phyloP scores from a whole-genome alignment of 2,329 filamentous ascomycete species.

The Aspergillus neotritici region DNA sequence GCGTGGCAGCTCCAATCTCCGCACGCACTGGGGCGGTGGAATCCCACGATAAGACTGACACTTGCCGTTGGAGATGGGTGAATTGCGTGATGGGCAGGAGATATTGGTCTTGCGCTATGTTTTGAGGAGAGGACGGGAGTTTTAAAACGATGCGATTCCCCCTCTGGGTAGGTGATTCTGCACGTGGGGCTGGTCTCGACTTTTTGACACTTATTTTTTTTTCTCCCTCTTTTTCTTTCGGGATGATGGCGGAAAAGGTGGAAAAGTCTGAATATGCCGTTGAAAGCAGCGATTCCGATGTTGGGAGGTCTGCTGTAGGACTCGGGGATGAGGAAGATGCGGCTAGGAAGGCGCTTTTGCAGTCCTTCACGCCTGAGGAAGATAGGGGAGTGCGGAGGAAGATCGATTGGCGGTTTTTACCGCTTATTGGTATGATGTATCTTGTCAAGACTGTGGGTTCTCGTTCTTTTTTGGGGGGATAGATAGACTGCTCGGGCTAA shows the following conservation, averaged over 20 bases:
- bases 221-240: neutral
- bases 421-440: slow-evolving; percentile 10
- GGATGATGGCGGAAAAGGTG: neutral
- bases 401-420: slow-evolving; percentile 8
- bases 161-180: too few species aligned
- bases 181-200: neutral
- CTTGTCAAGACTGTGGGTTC: slow-evolving; percentile 8
- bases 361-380: slow-evolving; percentile 9
- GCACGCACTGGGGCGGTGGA: neutral
- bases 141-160: too few species aligned
- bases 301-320: neutral
- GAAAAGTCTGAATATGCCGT: neutral
- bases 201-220: neutral
- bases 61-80: neutral
- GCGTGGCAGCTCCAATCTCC: slow-evolving; percentile 1
- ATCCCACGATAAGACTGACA: neutral
- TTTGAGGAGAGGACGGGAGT: too few species aligned
- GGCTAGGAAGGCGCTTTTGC: slow-evolving; percentile 5
- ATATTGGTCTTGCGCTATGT: neutral
- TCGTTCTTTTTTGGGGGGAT: neutral
- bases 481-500: slow-evolving; percentile 7
- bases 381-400: slow-evolving; percentile 8
- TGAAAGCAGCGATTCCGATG: neutral
- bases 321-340: slow-evolving; percentile 5
- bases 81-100: slow-evolving; percentile 1